These are phyloP conservation scores for Somion occarium DNA, from an alignment of 1,284 basidiomycete genomes.

Conservation along the genomic window DNA sequence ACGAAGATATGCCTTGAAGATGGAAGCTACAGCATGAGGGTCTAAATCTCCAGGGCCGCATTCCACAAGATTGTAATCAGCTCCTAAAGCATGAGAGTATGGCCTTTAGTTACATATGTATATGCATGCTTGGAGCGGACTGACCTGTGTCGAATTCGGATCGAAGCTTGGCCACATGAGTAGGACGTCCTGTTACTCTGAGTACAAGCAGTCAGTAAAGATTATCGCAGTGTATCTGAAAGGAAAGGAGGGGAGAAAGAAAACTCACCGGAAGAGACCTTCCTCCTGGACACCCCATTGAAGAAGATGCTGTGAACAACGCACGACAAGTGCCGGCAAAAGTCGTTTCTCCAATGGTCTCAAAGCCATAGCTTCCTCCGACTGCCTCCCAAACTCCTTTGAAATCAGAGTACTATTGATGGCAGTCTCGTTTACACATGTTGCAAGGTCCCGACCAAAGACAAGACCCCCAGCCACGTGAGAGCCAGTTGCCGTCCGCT, in stretches of 20 bases:
- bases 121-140: conserved; percentile 19
- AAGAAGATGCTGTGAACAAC: conserved; percentile 77
- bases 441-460: conserved; percentile 56
- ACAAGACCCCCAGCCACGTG: conserved; percentile 46
- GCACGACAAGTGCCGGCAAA: conserved; percentile 68
- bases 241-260: neutral
- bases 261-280: conserved; percentile 66
- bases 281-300: conserved; percentile 81
- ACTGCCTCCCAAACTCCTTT: conserved; percentile 19
- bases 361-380: conserved; percentile 14
- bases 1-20: conserved; percentile 78
- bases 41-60: conserved; percentile 81
- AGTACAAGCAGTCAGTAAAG: conserved; percentile 13
- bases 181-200: conserved; percentile 71
- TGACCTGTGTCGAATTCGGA: conserved; percentile 80
- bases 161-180: conserved; percentile 70
- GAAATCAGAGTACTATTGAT: conserved; percentile 25
- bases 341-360: conserved; percentile 45
- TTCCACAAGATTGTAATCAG: conserved; percentile 76
- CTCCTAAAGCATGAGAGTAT: conserved; percentile 40
- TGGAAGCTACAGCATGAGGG: conserved; percentile 86
- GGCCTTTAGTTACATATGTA: neutral
- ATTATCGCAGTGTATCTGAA: conserved; percentile 1
- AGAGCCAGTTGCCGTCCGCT: conserved; percentile 32
- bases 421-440: conserved; percentile 61